These are phyloP conservation scores for Macrolepiota dolichaula DNA, from an alignment of 768 basidiomycete genomes.

Conservation along the genomic window DNA sequence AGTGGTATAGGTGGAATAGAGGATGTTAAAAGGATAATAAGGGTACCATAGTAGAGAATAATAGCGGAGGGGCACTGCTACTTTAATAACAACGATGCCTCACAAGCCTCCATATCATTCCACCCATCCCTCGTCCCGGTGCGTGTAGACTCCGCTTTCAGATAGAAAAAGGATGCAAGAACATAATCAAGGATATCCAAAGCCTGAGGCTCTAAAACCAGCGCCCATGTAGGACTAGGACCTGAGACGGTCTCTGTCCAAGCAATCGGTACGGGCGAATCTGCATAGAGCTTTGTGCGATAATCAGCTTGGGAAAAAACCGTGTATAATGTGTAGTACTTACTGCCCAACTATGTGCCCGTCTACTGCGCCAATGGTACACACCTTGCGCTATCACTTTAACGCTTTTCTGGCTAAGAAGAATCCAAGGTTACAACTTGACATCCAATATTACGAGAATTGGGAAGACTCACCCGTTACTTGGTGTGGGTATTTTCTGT, in stretches of 20 bases:
- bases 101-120: background rate
- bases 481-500: background rate
- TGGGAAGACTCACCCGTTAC: background rate
- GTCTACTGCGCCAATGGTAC: conserved; percentile 1
- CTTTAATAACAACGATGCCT: background rate
- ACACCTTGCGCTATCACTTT: background rate
- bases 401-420: background rate
- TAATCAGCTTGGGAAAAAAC: background rate
- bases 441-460: background rate
- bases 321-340: background rate
- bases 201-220: background rate
- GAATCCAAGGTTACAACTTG: no score
- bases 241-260: conserved; percentile 7
- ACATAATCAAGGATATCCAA: background rate
- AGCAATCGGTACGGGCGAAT: background rate
- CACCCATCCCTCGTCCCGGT: background rate
- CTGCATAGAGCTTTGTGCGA: background rate
- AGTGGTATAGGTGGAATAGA: no score
- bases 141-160: background rate
- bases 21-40: no score
- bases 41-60: no score
- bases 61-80: background rate
- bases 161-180: conserved; percentile 5
- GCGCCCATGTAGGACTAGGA: background rate
- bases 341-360: background rate